phyloP scores from a whole-genome alignment of 768 basidiomycete genomes.

The Trametes sanguinea region DNA sequence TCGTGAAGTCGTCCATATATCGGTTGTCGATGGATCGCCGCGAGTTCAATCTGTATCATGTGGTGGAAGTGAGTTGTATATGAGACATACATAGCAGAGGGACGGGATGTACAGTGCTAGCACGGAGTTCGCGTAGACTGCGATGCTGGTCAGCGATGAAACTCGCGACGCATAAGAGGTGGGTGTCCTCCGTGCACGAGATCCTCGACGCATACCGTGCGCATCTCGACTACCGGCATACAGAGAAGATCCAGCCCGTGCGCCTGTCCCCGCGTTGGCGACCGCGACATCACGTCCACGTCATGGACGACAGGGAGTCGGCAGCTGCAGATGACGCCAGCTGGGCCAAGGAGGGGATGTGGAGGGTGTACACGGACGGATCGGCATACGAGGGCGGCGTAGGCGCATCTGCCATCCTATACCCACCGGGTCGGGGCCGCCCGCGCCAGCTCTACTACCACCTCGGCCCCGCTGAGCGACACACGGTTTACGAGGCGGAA shows the following conservation, averaged over 20 bases:
- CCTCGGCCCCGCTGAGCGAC: too few relatives aligned
- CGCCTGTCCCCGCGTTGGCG: constrained; percentile 14
- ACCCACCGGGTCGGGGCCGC: too few relatives aligned
- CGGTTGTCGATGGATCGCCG: neutral
- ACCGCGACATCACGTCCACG: neutral
- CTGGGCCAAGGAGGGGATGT: neutral
- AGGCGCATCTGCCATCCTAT: too few relatives aligned
- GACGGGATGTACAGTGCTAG: neutral
- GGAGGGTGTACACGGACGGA: constrained; percentile 33
- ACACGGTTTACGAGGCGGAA: constrained; percentile 36
- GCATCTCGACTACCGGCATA: constrained; percentile 21
- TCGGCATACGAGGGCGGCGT: too few relatives aligned
- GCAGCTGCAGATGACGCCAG: constrained; percentile 9
- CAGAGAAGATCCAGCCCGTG: constrained; percentile 16
- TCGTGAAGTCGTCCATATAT: neutral
- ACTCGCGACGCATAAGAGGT: too few relatives aligned
- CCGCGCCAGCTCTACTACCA: too few relatives aligned
- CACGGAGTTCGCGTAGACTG: neutral
- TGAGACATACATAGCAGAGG: neutral
- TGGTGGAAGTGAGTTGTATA: neutral
- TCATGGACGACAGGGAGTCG: neutral
- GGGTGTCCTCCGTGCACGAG: too few relatives aligned
- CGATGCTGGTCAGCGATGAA: neutral
- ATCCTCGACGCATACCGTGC: constrained; percentile 18
- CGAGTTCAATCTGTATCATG: neutral